These are phyloP conservation scores for Pyricularia grisea DNA, from an alignment of 2,329 filamentous ascomycete species.

Conservation along the genomic window DNA sequence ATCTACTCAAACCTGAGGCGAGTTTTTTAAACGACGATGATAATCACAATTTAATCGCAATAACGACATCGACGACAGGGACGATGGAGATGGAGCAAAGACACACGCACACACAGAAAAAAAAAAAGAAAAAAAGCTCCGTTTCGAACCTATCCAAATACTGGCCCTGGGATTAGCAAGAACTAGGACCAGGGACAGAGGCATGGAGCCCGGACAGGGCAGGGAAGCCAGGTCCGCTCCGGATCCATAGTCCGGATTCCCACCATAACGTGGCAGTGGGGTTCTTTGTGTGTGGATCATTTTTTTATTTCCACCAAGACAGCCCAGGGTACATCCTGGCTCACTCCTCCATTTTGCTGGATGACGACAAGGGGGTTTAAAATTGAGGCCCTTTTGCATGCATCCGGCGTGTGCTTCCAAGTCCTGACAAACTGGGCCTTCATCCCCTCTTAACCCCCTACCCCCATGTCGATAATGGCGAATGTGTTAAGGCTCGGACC, in stretches of 20 bases:
- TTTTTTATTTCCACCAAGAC: background rate
- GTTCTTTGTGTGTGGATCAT: background rate
- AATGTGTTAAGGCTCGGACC: background rate
- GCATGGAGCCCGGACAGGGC: background rate
- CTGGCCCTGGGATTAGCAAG: too few relatives aligned
- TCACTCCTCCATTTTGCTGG: background rate
- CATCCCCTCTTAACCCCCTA: too few relatives aligned
- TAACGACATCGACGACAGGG: background rate
- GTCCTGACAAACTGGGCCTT: background rate
- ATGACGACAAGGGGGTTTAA: background rate
- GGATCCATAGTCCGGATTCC: background rate
- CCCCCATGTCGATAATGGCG: background rate
- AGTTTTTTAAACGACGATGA: background rate
- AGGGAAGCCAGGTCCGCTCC: background rate
- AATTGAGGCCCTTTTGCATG: background rate
- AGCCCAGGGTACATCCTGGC: background rate
- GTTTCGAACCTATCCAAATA: background rate
- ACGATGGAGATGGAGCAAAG: too few relatives aligned
- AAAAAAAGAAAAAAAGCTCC: background rate
- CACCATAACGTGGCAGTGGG: background rate
- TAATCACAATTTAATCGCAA: background rate
- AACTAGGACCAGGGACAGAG: background rate
- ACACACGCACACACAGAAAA: background rate
- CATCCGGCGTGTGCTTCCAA: background rate
- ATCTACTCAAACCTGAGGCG: background rate